Base-by-base conservation (phyloP, 2,329 filamentous ascomycete species). In the Myriosclerotinia duriaeana region DNA sequence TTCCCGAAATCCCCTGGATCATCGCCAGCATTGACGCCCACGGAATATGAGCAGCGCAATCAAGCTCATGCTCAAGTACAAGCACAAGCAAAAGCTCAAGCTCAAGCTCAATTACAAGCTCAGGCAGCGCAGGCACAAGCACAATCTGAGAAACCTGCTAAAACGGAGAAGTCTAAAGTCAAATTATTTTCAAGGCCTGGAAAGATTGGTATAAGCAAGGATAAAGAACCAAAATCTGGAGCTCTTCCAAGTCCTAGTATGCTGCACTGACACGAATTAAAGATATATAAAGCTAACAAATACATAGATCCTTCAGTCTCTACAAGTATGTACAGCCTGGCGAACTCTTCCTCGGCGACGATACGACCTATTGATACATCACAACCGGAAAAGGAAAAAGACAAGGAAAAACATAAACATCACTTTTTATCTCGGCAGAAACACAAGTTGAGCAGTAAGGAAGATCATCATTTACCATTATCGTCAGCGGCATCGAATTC, bases 181-280 rank as follows among this genome's bases (percentile, higher is more conserved):
- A 94, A 94, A 80, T 82, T 94, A 38, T 93, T 93, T 75, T 91
- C 89, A 8, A 85, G 91, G 61, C 90, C 90, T 0, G 89, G 89
- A 74, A 92, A 89, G 78, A 90, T 92, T 66, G 84, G 85, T 61
- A 86, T 87, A 66, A 80, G 80, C 22, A 92, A 90, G 75, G 84
- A 86, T 46, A 83, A 80, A 71, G 89, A 92, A 12, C 71, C 82
- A 8, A 89, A 87, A 73, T 83, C 88, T 22, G 88, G 89, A 71
- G 84, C 88, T 1, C 77, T 91, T 34, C 89, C 90, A 1, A 93
- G 90, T 69, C 91, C 91, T 1, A 86, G 87, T 70, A 90, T 89
- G 78, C 30, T 34, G 30, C 30, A 34, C 30, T 34, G 30, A 34
- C 2, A 5, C 53, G 87, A 87, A 52, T 87, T 11, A 78, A 90